These are phyloP conservation scores for Aspergillus thermomutatus DNA, from an alignment of 2,329 filamentous ascomycete species.

Conservation along the genomic window DNA sequence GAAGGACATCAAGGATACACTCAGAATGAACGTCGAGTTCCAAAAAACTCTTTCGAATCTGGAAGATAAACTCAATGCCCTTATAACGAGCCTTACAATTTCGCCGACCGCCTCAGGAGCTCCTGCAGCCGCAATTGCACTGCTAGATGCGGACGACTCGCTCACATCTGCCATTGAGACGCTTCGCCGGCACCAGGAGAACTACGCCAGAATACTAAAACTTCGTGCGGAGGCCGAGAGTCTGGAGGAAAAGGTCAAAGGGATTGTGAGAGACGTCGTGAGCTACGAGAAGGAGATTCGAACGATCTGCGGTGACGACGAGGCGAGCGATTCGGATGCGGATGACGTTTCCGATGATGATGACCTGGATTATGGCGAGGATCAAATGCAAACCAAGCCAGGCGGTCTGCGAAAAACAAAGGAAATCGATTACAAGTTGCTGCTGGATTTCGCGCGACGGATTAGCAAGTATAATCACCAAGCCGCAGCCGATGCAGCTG, in stretches of 20 bases:
- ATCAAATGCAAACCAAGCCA: constrained; percentile 5
- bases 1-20: neutral
- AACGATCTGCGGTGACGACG: constrained; percentile 29
- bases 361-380: constrained; percentile 4
- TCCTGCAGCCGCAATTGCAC: constrained; percentile 37
- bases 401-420: constrained; percentile 19
- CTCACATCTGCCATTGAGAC: constrained; percentile 40
- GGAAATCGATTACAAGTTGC: constrained; percentile 43
- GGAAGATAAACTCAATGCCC: constrained; percentile 41
- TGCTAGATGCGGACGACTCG: constrained; percentile 42
- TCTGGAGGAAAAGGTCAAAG: constrained; percentile 40
- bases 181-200: constrained; percentile 43
- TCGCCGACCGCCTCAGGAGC: constrained; percentile 43
- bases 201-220: constrained; percentile 40
- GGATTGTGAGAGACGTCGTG: constrained; percentile 40
- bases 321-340: constrained; percentile 28
- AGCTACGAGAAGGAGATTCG: constrained; percentile 40
- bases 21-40: constrained; percentile 39
- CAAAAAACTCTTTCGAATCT: constrained; percentile 39
- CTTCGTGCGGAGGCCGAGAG: constrained; percentile 39
- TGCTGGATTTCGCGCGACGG: constrained; percentile 44
- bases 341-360: constrained; percentile 20
- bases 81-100: constrained; percentile 41
- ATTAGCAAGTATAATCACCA: constrained; percentile 48
- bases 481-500: constrained; percentile 42